Evolutionary conservation across 1,284 basidiomycete genomes (phyloP).

Genomic region (Cryptococcus deneoformans): DNA sequence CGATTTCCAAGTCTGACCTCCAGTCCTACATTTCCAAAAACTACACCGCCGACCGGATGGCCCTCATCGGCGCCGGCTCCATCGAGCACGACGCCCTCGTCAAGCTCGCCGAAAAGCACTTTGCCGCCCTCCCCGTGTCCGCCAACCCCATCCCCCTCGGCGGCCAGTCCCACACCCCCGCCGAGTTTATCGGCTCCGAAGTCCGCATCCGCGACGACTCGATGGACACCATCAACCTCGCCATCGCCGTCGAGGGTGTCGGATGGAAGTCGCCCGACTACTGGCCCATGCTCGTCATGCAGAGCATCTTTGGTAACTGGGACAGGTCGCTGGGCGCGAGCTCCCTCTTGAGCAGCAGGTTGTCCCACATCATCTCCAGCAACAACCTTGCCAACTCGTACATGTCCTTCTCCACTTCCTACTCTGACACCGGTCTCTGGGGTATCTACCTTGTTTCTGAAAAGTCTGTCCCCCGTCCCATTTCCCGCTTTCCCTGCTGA

Average conservation of each 20-base stretch:
- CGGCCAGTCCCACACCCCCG: constrained; percentile 65
- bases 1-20: constrained; percentile 90
- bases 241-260: constrained; percentile 96
- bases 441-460: constrained; percentile 97
- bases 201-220: constrained; percentile 95
- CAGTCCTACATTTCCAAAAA: constrained; percentile 79
- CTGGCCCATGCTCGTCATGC: constrained; percentile 99
- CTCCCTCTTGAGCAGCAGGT: constrained; percentile 82
- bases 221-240: constrained; percentile 83
- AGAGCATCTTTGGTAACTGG: constrained; percentile 99
- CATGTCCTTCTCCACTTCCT: constrained; percentile 99
- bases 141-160: constrained; percentile 83
- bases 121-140: constrained; percentile 84
- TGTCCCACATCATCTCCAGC: constrained; percentile 86
- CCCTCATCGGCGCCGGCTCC: constrained; percentile 94
- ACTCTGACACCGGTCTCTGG: constrained; percentile 99
- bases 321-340: constrained; percentile 93
- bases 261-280: constrained; percentile 98
- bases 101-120: constrained; percentile 92
- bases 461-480: constrained; percentile 55
- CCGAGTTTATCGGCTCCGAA: constrained; percentile 89
- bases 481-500: constrained; percentile 24
- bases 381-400: constrained; percentile 99
- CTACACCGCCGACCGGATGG: constrained; percentile 98
- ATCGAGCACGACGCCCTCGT: constrained; percentile 91